Base-by-base conservation (phyloP, 1,284 basidiomycete species). In the Abortiporus biennis region DNA sequence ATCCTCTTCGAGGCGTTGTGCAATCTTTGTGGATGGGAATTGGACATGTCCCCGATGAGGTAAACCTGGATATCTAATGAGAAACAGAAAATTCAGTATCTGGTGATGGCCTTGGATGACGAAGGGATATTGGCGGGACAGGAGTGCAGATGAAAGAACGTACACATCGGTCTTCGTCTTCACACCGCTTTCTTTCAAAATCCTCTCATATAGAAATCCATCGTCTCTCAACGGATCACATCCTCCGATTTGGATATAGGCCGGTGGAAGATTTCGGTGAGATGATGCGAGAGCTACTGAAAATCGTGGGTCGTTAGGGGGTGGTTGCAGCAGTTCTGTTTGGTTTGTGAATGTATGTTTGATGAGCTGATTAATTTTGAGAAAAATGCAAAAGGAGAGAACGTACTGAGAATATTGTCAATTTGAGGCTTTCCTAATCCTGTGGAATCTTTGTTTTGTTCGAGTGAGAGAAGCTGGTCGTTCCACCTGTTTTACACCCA, bases 1-100 rank as follows among this genome's bases (percentile, higher is more conserved):
- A 16, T 52, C 50, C 30, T 36, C 22, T 5, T 38, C 34, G n/a
- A 43, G 23, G n/a, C 40, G 46, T 16, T 8, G 36, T 5, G 46
- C 32, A 2, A 17, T 25, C 15, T 36, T 15, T 4, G 37, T 3
- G 11, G 39, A 19, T 11, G 43, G 31, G 21, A 29, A 36, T 12
- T 31, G 21, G 3, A 41, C 19, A 20, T 43, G 31, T 27, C 27
- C 27, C 27, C n/a, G 27, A 30, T 30, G 49, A 50, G 40, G 40
- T 4, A 41, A 6, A 9, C 40, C 40, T 5, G 29, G 40, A 23
- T 41, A 41, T 5, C 40, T 41, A 22, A 6, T 17, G 19, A 6
- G 24, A 17, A 9, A 17, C 33, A 17, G 8, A 9, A 13, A 11
- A 34, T 13, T 11, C 9, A 17, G 5, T 6, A 29, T 27, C 11